These are phyloP conservation scores for Pezizomycotina sp. DNA, from an alignment of 2,329 filamentous ascomycete genomes.

Conservation along the genomic window DNA sequence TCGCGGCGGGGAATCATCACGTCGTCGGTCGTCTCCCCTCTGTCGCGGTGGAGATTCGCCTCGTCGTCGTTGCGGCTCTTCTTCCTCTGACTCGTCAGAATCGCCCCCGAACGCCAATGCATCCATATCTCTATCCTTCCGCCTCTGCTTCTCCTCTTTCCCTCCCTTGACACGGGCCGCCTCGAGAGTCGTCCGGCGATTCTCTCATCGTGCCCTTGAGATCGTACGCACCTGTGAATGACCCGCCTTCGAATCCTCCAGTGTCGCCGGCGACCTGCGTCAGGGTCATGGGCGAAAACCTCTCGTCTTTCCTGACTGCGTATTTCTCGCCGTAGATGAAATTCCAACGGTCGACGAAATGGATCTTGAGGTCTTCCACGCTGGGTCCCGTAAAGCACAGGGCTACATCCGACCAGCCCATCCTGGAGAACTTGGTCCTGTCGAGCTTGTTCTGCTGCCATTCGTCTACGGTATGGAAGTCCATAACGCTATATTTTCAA, in stretches of 20 bases:
- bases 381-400: slow-evolving; percentile 60
- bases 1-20: slow-evolving; percentile 1
- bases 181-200: slow-evolving; percentile 4
- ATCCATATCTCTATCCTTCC: too few relatives aligned
- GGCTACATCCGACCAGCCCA: slow-evolving; percentile 85
- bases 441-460: slow-evolving; percentile 80
- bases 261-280: too few relatives aligned
- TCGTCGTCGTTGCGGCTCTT: slow-evolving; percentile 2
- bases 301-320: slow-evolving; percentile 36
- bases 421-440: slow-evolving; percentile 59
- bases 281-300: slow-evolving; percentile 36
- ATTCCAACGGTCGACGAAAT: slow-evolving; percentile 80
- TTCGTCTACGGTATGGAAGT: slow-evolving; percentile 59
- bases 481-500: slow-evolving; percentile 45
- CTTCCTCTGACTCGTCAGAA: slow-evolving; percentile 1
- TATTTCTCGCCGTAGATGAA: slow-evolving; percentile 81
- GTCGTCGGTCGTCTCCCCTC: neutral
- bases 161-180: neutral
- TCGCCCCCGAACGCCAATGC: slow-evolving; percentile 1
- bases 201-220: slow-evolving; percentile 11
- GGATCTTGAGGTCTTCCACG: slow-evolving; percentile 54
- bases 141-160: slow-evolving; percentile 1
- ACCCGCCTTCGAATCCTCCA: too few relatives aligned
- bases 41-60: slow-evolving; percentile 1
- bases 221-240: too few relatives aligned